Percentiles rank a stretch among this genome's conserved stretches.
phyloP scores from a whole-genome alignment of 192 early-diverging fungal species.

The Entrophospora sp. region DNA sequence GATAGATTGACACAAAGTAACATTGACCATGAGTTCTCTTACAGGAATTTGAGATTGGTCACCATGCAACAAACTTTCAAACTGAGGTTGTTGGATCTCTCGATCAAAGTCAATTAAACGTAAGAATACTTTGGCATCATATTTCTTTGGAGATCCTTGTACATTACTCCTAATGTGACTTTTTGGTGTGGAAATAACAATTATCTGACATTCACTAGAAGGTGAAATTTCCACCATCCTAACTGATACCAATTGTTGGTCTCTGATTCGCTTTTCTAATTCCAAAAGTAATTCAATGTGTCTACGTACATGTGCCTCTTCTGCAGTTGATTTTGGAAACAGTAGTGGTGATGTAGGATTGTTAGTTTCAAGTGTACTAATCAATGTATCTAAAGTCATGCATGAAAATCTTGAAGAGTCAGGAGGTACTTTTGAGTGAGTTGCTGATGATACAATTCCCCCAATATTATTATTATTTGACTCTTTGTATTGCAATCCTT shows the following conservation, averaged over 20 bases:
- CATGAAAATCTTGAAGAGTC: neutral
- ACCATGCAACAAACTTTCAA: constrained; percentile 57
- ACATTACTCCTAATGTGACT: constrained; percentile 47
- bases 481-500: too few species aligned
- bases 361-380: constrained; percentile 54
- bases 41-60: constrained; percentile 61
- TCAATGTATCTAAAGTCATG: constrained; percentile 47
- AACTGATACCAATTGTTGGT: constrained; percentile 56
- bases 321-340: constrained; percentile 58
- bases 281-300: constrained; percentile 61
- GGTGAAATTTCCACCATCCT: constrained; percentile 55
- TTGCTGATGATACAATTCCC: neutral
- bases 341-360: constrained; percentile 50
- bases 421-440: neutral
- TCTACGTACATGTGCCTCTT: constrained; percentile 68
- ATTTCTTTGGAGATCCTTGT: constrained; percentile 67
- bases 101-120: constrained; percentile 80
- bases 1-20: constrained; percentile 70
- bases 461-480: neutral
- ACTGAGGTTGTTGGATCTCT: constrained; percentile 72
- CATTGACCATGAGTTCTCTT: constrained; percentile 83
- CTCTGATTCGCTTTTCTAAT: constrained; percentile 61
- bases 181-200: constrained; percentile 66
- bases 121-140: constrained; percentile 78
- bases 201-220: constrained; percentile 53